Percentiles rank a stretch among this genome's conserved stretches.
These are phyloP conservation scores for Hericium rajendrae DNA, from an alignment of 768 basidiomycete genomes.

Conservation along the genomic window DNA sequence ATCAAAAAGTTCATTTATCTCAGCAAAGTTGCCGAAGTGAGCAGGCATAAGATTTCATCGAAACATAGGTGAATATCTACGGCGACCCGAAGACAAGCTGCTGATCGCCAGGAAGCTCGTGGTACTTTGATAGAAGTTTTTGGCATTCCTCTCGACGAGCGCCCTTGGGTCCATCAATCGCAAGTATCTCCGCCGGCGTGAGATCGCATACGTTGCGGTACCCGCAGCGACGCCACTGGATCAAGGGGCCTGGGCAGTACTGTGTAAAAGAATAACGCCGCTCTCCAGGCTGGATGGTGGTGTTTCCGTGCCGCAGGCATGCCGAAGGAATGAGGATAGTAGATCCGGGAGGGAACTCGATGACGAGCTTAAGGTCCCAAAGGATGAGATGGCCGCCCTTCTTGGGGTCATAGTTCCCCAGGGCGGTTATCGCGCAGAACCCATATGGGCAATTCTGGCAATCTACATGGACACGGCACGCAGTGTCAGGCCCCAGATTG, in stretches of 20 bases:
- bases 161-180: too few relatives aligned
- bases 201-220: neutral
- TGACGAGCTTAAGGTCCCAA: conserved; percentile 7
- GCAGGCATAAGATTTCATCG: too few relatives aligned
- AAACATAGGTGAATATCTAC: too few relatives aligned
- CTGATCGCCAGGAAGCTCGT: too few relatives aligned
- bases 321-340: conserved; percentile 14
- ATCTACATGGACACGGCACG: conserved; percentile 8
- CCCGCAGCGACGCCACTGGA: neutral
- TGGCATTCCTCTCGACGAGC: too few relatives aligned
- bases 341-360: conserved; percentile 14
- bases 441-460: conserved; percentile 1
- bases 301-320: conserved; percentile 13
- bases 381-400: conserved; percentile 14
- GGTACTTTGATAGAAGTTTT: too few relatives aligned
- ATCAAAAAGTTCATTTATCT: too few relatives aligned
- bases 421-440: conserved; percentile 10
- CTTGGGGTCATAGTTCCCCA: conserved; percentile 9
- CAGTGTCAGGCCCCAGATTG: conserved; percentile 11
- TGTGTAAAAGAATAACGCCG: conserved; percentile 5
- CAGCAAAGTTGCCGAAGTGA: too few relatives aligned
- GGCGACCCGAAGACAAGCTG: too few relatives aligned
- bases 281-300: conserved; percentile 4
- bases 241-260: conserved; percentile 2
- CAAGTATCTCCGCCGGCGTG: too few relatives aligned